phyloP scores from a whole-genome alignment of 2,329 filamentous ascomycete species.

The Amesomyces nigricolor region DNA sequence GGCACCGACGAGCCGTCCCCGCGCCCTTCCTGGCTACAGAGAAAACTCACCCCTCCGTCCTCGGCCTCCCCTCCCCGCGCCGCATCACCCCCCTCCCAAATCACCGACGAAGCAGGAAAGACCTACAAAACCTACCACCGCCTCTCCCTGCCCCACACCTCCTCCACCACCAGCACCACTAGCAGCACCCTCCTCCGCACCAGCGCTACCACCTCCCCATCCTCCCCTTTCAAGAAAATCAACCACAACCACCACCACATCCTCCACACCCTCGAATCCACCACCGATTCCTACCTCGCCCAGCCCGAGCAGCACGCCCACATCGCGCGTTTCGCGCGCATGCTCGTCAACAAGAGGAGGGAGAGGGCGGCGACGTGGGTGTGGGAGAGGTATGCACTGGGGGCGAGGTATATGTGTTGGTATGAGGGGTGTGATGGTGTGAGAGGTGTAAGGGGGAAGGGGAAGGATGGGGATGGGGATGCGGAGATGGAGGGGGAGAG shows the following conservation, averaged over 20 bases:
- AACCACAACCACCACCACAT: slow-evolving; percentile 19
- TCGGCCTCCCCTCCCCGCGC: not conserved
- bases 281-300: slow-evolving; percentile 20
- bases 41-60: slow-evolving; percentile 17
- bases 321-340: slow-evolving; percentile 18
- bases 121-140: slow-evolving; percentile 24
- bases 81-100: not conserved
- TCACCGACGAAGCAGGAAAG: slow-evolving; percentile 15
- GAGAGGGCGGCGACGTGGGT: slow-evolving; percentile 19
- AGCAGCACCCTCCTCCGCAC: slow-evolving; percentile 23
- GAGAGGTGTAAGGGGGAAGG: not conserved
- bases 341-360: slow-evolving; percentile 20
- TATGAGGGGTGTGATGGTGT: slow-evolving; percentile 18
- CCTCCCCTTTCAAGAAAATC: not conserved
- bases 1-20: slow-evolving; percentile 20
- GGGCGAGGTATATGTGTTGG: slow-evolving; percentile 23
- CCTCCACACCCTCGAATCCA: slow-evolving; percentile 23
- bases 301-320: slow-evolving; percentile 7
- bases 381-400: slow-evolving; percentile 27
- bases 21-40: slow-evolving; percentile 25
- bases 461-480: not conserved
- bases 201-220: slow-evolving; percentile 13
- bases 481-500: not conserved
- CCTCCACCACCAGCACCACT: slow-evolving; percentile 20
- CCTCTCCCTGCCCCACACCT: slow-evolving; percentile 16